phyloP scores from a whole-genome alignment of 1,284 basidiomycete species.

The Papiliotrema fonsecae region DNA sequence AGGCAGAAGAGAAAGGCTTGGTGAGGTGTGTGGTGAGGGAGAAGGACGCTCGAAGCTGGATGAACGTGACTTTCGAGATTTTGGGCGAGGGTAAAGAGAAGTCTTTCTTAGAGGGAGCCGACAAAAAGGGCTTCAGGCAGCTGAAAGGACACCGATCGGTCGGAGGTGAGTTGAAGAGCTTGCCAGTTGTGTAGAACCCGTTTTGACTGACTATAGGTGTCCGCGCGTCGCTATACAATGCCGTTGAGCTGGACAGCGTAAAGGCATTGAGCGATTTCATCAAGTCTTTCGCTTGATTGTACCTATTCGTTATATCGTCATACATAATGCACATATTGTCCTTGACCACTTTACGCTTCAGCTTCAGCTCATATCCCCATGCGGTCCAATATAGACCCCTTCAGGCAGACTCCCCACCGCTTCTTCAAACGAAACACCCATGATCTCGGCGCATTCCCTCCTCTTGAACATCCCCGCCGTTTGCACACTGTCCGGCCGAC shows the following conservation, averaged over 20 bases:
- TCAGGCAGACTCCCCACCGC: constrained; percentile 4
- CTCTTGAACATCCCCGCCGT: constrained; percentile 48
- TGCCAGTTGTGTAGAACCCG: not conserved
- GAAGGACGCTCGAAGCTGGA: constrained; percentile 71
- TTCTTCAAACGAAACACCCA: constrained; percentile 5
- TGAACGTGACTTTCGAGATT: constrained; percentile 86
- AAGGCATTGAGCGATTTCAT: constrained; percentile 52
- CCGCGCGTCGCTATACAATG: constrained; percentile 91
- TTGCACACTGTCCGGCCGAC: constrained; percentile 68
- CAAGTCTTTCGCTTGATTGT: not conserved
- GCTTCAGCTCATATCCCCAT: constrained; percentile 3
- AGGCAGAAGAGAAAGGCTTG: constrained; percentile 65
- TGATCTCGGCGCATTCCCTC: constrained; percentile 5
- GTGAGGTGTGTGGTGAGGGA: constrained; percentile 64
- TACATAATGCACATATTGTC: not conserved
- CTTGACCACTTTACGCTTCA: not conserved
- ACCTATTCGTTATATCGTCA: not conserved
- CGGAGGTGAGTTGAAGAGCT: constrained; percentile 53
- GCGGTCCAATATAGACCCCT: constrained; percentile 5
- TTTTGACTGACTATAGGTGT: constrained; percentile 55
- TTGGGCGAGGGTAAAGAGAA: constrained; percentile 63
- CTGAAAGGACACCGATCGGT: constrained; percentile 77
- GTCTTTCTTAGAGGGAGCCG: constrained; percentile 72
- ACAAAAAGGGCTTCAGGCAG: constrained; percentile 70
- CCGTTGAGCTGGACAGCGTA: constrained; percentile 74